phyloP scores from a whole-genome alignment of 108 stramenopile species.

The Discostella stelligeroides region DNA sequence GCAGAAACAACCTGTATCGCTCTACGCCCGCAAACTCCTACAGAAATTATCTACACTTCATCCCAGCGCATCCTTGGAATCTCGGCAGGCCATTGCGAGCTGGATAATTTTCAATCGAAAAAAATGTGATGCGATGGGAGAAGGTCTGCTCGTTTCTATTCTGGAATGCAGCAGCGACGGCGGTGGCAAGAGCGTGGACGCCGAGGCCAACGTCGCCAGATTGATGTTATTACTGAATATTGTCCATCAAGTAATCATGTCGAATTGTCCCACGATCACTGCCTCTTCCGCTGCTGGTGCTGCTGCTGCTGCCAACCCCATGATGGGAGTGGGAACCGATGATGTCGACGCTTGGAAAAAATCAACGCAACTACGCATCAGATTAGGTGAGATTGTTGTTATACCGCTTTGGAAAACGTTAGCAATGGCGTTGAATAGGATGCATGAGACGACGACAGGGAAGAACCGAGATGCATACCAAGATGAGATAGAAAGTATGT shows the following conservation, averaged over 20 bases:
- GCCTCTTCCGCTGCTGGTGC: no score
- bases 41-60: slow-evolving; percentile 24
- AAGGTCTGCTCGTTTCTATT: slow-evolving; percentile 19
- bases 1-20: slow-evolving; percentile 3
- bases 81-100: slow-evolving; percentile 25
- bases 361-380: slow-evolving; percentile 47
- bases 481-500: slow-evolving; percentile 15
- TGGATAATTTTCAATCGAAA: slow-evolving; percentile 42
- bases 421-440: neutral
- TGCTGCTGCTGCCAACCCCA: neutral
- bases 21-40: slow-evolving; percentile 36
- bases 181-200: neutral
- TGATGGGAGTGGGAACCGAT: neutral
- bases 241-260: slow-evolving; percentile 47
- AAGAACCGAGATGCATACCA: neutral
- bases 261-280: slow-evolving; percentile 16
- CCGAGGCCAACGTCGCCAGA: slow-evolving; percentile 6
- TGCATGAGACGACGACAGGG: neutral
- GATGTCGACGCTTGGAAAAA: slow-evolving; percentile 49
- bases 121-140: slow-evolving; percentile 22
- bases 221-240: slow-evolving; percentile 57
- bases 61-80: slow-evolving; percentile 28
- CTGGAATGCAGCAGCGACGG: neutral
- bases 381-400: slow-evolving; percentile 59
- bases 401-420: slow-evolving; percentile 32